Conservation (phyloP, 805 yeast species). For the Schizosaccharomyces lindneri region DNA sequence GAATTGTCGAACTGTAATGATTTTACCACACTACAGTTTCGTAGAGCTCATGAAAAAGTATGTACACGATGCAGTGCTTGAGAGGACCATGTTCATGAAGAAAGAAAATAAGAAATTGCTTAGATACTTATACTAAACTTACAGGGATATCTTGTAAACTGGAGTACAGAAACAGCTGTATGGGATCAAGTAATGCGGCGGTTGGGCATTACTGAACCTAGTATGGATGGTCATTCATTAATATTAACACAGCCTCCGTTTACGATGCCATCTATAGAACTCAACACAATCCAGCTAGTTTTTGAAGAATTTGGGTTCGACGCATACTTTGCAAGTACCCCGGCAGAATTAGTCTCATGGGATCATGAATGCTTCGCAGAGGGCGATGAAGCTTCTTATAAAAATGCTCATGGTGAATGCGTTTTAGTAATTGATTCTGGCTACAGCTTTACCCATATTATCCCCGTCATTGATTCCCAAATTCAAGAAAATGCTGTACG, state of each 20-base stretch:
- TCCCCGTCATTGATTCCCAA: conserved; percentile 60
- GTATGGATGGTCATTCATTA: conserved; percentile 19
- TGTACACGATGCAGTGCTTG: background rate
- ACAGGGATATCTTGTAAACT: conserved; percentile 56
- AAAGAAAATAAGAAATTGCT: background rate
- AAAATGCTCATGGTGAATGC: conserved; percentile 22
- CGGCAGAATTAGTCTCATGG: conserved; percentile 8
- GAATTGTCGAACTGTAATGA: conserved; percentile 37
- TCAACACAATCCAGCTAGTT: conserved; percentile 68
- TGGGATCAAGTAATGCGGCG: conserved; percentile 43
- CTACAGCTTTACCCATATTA: conserved; percentile 60
- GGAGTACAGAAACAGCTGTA: conserved; percentile 71
- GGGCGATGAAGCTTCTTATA: background rate
- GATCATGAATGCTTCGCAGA: conserved; percentile 1
- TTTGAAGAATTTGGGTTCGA: conserved; percentile 82
- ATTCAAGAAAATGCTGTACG: conserved; percentile 55
- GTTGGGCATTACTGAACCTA: background rate
- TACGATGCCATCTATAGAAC: conserved; percentile 56
- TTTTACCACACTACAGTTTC: conserved; percentile 44
- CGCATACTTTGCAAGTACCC: conserved; percentile 40
- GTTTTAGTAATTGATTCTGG: conserved; percentile 72
- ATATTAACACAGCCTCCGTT: conserved; percentile 61
- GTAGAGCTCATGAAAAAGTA: conserved; percentile 55
- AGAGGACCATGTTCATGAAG: background rate
- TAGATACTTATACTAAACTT: background rate